Conservation (phyloP, 257 asterid species). For the Scutellaria baicalensis region DNA sequence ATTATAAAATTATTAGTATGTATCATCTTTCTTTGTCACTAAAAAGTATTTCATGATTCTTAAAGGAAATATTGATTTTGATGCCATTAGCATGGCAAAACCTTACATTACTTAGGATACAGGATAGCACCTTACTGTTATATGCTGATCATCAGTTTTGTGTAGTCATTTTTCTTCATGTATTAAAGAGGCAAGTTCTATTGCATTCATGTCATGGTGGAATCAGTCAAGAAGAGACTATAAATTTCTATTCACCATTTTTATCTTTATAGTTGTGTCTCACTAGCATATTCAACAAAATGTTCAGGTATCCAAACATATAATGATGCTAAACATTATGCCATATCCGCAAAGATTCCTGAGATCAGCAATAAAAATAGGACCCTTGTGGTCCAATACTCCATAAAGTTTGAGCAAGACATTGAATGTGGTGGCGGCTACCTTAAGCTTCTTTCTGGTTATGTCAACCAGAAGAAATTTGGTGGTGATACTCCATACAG, state of each 20-base stretch:
- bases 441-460: conserved; percentile 86
- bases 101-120: no score
- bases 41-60: no score
- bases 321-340: conserved; percentile 81
- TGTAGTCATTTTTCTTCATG: no score
- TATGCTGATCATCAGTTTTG: no score
- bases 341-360: conserved; percentile 90
- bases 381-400: conserved; percentile 81
- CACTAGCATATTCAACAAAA: background rate
- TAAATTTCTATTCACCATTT: background rate
- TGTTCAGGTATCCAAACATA: conserved; percentile 78
- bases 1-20: no score
- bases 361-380: conserved; percentile 89
- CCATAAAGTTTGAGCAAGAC: conserved; percentile 88
- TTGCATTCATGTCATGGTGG: no score
- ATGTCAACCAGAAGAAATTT: conserved; percentile 89
- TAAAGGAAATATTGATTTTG: no score
- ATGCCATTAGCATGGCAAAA: no score
- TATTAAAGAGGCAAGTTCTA: no score
- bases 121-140: no score
- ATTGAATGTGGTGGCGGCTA: conserved; percentile 99
- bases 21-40: no score
- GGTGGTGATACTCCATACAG: conserved; percentile 99
- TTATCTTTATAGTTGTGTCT: background rate
- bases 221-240: no score